phyloP scores from a whole-genome alignment of 2,329 filamentous ascomycete genomes.

The Ophiosphaerella narmari region DNA sequence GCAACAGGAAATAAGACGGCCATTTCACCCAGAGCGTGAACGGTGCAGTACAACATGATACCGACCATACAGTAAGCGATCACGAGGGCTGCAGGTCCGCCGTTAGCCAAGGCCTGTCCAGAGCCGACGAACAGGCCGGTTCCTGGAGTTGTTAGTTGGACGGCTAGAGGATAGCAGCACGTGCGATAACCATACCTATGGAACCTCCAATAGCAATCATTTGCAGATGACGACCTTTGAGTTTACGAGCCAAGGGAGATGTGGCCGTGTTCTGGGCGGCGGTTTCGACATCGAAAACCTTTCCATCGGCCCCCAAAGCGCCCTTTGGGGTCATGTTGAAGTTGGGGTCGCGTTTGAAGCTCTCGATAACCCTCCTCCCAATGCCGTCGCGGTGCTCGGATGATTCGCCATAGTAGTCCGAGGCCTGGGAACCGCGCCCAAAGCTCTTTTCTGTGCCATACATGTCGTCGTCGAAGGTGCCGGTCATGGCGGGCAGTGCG shows the following conservation, averaged over 20 bases:
- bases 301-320: slow-evolving; percentile 57
- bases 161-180: slow-evolving; percentile 6
- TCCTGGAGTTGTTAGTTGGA: slow-evolving; percentile 30
- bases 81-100: slow-evolving; percentile 45
- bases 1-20: slow-evolving; percentile 89
- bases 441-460: slow-evolving; percentile 47
- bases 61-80: slow-evolving; percentile 66
- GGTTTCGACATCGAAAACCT: slow-evolving; percentile 66
- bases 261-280: slow-evolving; percentile 68
- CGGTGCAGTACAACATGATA: slow-evolving; percentile 87
- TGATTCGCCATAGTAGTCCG: slow-evolving; percentile 47
- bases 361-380: slow-evolving; percentile 50
- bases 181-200: slow-evolving; percentile 56
- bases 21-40: slow-evolving; percentile 89
- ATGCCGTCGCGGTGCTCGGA: slow-evolving; percentile 38
- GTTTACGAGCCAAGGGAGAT: slow-evolving; percentile 71
- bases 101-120: slow-evolving; percentile 45
- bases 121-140: slow-evolving; percentile 83
- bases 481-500: slow-evolving; percentile 23
- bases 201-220: slow-evolving; percentile 98
- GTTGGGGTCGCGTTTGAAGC: slow-evolving; percentile 47
- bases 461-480: slow-evolving; percentile 38
- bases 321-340: slow-evolving; percentile 54
- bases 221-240: slow-evolving; percentile 69
- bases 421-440: slow-evolving; percentile 40